phyloP scores from a whole-genome alignment of 2,329 filamentous ascomycete species.

The Dothistroma pini region DNA sequence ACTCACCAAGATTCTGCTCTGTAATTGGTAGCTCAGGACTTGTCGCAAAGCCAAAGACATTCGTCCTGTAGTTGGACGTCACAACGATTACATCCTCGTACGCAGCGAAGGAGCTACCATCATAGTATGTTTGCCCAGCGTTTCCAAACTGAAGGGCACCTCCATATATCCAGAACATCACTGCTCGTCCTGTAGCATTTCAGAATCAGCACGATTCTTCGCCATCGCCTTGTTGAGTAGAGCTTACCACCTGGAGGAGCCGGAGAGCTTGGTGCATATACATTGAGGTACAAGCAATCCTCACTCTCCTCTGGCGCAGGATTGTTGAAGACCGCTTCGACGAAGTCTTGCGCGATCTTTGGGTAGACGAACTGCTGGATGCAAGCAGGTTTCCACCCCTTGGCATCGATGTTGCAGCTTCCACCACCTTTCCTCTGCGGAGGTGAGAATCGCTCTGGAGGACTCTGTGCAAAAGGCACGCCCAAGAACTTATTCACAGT shows the following conservation, averaged over 20 bases:
- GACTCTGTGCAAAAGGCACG: conserved; percentile 34
- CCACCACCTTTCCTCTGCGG: conserved; percentile 23
- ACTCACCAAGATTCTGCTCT: conserved; percentile 28
- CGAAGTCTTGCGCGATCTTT: conserved; percentile 27
- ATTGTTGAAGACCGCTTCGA: conserved; percentile 33
- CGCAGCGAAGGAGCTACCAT: conserved; percentile 34
- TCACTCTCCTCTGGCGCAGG: conserved; percentile 34
- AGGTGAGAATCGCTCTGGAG: conserved; percentile 33
- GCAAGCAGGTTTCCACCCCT: conserved; percentile 31
- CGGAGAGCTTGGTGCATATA: conserved; percentile 33
- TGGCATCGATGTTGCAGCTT: conserved; percentile 28
- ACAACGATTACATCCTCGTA: conserved; percentile 38
- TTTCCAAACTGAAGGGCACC: conserved; percentile 33
- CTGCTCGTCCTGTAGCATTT: conserved; percentile 18
- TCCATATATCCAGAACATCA: conserved; percentile 38
- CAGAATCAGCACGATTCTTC: not conserved
- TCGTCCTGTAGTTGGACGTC: conserved; percentile 35
- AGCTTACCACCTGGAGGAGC: conserved; percentile 24
- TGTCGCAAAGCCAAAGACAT: conserved; percentile 42
- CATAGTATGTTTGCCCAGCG: conserved; percentile 31
- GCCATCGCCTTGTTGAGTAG: not conserved
- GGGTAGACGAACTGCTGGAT: conserved; percentile 36
- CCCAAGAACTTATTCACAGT: conserved; percentile 36
- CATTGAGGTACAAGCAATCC: conserved; percentile 37
- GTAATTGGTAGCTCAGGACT: conserved; percentile 35